A percentile compares a stretch with the other conserved stretches of the same genome.
Evolutionary conservation across 768 basidiomycete genomes (phyloP).

Genomic region (Trametes sanguinea): DNA sequence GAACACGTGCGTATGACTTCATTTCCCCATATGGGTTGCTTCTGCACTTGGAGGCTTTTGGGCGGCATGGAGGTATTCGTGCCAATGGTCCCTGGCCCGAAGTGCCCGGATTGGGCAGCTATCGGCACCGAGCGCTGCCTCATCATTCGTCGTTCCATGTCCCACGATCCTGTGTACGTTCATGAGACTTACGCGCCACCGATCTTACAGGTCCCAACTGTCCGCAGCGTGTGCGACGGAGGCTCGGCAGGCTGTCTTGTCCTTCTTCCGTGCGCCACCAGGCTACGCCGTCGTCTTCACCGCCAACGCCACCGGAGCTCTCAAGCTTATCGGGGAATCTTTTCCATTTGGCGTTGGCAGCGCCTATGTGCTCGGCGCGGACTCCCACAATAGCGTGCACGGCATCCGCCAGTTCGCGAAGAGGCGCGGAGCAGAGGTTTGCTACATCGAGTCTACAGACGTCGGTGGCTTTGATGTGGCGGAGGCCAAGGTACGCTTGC

Average conservation of each 20-base stretch:
- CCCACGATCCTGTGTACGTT: neutral
- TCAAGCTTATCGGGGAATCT: constrained; percentile 82
- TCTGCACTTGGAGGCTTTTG: neutral
- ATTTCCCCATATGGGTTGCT: neutral
- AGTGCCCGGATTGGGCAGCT: constrained; percentile 3
- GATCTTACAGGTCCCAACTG: constrained; percentile 59
- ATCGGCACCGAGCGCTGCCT: constrained; percentile 21
- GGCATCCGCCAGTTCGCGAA: constrained; percentile 75
- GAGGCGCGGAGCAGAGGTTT: constrained; percentile 53
- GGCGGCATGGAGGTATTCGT: neutral
- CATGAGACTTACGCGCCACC: constrained; percentile 1
- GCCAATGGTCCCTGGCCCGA: neutral
- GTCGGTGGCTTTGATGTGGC: constrained; percentile 64
- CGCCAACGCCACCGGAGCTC: constrained; percentile 73
- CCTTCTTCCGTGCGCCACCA: constrained; percentile 74
- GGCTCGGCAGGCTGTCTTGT: constrained; percentile 70
- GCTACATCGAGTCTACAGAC: constrained; percentile 64
- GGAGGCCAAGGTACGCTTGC: constrained; percentile 55
- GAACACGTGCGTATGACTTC: constrained; percentile 56
- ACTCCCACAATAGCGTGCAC: constrained; percentile 85
- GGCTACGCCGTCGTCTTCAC: constrained; percentile 85
- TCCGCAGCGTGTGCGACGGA: constrained; percentile 67
- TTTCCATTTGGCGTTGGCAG: constrained; percentile 68
- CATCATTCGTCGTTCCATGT: neutral
- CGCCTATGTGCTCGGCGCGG: constrained; percentile 65